Evolutionary conservation across 768 basidiomycete genomes (phyloP).

Genomic region (Collybiopsis luxurians): DNA sequence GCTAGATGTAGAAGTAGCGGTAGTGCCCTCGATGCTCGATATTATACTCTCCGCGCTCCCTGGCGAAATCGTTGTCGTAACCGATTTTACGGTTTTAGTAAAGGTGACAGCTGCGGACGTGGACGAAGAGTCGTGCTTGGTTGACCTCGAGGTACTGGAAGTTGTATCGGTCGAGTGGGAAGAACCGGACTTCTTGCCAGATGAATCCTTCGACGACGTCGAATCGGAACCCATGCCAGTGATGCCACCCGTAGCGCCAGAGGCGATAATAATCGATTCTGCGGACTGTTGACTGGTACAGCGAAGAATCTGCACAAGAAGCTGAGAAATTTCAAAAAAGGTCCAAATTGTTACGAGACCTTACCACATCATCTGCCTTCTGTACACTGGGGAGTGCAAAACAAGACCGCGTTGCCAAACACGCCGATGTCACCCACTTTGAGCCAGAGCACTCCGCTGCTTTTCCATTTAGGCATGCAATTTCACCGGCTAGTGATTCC

Average conservation of each 20-base stretch:
- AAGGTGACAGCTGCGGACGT: background rate
- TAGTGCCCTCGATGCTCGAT: no score
- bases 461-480: slow-evolving; percentile 1
- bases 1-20: no score
- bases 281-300: slow-evolving; percentile 1
- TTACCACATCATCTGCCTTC: background rate
- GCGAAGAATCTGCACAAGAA: background rate
- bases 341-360: background rate
- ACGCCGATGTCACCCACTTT: background rate
- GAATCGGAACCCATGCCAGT: background rate
- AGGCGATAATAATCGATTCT: background rate
- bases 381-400: background rate
- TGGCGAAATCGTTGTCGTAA: no score
- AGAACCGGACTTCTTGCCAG: background rate
- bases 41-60: no score
- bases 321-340: background rate
- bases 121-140: background rate
- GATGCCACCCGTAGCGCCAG: background rate
- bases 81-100: no score
- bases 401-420: background rate
- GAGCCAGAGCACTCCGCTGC: background rate
- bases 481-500: background rate
- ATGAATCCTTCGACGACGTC: no score
- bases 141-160: background rate
- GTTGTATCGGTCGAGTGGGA: background rate